A percentile compares a stretch with the other conserved stretches of the same genome.
phyloP scores from a whole-genome alignment of 2,329 filamentous ascomycete genomes.

The Microcera coccophila region DNA sequence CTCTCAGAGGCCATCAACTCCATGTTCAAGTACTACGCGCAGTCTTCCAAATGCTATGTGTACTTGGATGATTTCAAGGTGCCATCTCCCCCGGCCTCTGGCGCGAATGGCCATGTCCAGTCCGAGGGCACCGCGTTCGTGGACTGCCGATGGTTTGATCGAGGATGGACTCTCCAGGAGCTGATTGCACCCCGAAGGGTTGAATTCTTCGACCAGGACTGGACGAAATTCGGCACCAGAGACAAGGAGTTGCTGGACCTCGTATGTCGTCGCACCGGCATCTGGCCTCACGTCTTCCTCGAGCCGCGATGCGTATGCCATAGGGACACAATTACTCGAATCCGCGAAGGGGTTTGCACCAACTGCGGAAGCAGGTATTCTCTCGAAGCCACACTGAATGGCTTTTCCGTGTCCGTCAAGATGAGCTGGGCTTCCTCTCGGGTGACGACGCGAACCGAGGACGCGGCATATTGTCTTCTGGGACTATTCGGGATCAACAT shows the following conservation, averaged over 20 bases:
- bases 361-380: conserved; percentile 10
- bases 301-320: conserved; percentile 18
- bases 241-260: conserved; percentile 13
- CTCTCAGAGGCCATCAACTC: conserved; percentile 28
- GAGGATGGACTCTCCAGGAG: conserved; percentile 30
- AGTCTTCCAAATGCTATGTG: conserved; percentile 24
- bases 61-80: conserved; percentile 20
- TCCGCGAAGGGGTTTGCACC: conserved; percentile 19
- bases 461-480: conserved; percentile 30
- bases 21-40: conserved; percentile 28
- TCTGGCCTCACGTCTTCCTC: conserved; percentile 17
- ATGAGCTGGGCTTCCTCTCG: conserved; percentile 28
- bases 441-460: conserved; percentile 25
- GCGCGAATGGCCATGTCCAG: neutral
- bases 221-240: conserved; percentile 26
- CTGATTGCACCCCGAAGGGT: conserved; percentile 27
- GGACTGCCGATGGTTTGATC: conserved; percentile 20
- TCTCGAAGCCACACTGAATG: conserved; percentile 18
- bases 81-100: neutral
- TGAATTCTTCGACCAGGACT: conserved; percentile 27
- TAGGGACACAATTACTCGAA: neutral
- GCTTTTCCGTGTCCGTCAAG: conserved; percentile 23
- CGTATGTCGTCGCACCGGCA: conserved; percentile 14
- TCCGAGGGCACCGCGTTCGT: conserved; percentile 11
- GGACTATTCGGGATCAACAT: conserved; percentile 30